Evolutionary conservation across 257 asterid genomes (phyloP), one percentile per base, ranked within the genome.

Genomic region (Schizonepeta tenuifolia): DNA sequence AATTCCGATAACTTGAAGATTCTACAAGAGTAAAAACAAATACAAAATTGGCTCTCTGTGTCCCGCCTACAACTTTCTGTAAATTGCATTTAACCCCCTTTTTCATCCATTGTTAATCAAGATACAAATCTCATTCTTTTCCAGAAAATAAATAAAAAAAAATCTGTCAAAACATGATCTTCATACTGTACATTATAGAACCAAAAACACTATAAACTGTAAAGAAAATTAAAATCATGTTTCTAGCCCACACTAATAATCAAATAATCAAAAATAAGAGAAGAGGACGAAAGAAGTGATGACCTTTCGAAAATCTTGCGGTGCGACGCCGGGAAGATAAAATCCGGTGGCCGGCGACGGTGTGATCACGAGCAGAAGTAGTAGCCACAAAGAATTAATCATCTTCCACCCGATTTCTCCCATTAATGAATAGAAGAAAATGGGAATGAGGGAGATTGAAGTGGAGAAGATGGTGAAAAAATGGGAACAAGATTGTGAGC

Each of bases 291-390:
- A 46, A 20, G 26, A 49, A 36, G 15, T 15, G 28, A 56, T 13
- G 18, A 60, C 86, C 72, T 28, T 68, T 10, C 66, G 85, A 53
- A 82, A 80, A 76, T 82, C 87, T 17, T 77, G 83, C 15, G 89
- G 87, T 26, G 84, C 87, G 57, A 85, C 87, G 28, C 89, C 87
- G 28, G 89, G 87, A 59, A 85, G 89, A 70, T 85, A 85, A 71
- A 85, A 85, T 26, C 83, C 87, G 44, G 43, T 33, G 13, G 47
- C 87, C 64, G 81, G 78, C 65, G 85, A 67, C 10, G 14, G 28
- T 11, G 1, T 15, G 49, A 71, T 46, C 6, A 43, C 2, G 63
- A 82, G 75, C 15, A 75, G 61, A 21, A 75, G 35, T 55, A 40
- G 60, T 22, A 53, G 11, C 40, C 71, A 63, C 35, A 71, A 28